Base-by-base conservation (phyloP, 148 eudicot genomes). In the Vaccinium macrocarpon region DNA sequence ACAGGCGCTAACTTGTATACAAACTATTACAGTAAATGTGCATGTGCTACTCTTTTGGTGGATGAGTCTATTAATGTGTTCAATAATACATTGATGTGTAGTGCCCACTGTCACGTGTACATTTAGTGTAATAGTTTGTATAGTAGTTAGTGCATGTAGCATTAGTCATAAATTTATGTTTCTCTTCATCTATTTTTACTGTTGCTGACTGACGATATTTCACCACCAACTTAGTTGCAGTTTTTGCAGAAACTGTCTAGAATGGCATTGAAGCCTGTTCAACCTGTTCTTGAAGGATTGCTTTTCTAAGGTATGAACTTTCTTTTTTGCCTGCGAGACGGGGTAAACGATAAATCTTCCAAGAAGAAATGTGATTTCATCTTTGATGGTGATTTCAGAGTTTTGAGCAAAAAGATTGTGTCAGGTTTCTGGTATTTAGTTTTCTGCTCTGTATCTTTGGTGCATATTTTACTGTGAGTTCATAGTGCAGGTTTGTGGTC, bases 401-500 rank as follows among this genome's bases (percentile, higher is more conserved):
- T 62, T 81, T 14, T 81, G 48, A 50, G 12, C n/a, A 25, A 49
- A 49, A 9, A 23, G 16, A 49, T 70, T 6, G 8, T 8, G 6
- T 12, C 32, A 42, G 29, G 25, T 52, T 53, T 15, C 0, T 21
- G 56, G 50, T 71, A 18, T 23, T 23, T 52, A 84, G 55, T 11
- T 55, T 72, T 81, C 73, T 50, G 71, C 59, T 73, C 74, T 9
- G 75, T 23, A 8, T 85, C 48, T 85, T 81, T 61, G 14, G 32
- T 51, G 79, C 35, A 62, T 61, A 59, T 72, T 35, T 56, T 72
- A 66, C 38, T 64, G 76, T 66, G 35, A 74, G 50, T 56, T 21
- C 72, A 42, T 75, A 55, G 1, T 53, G 29, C 75, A 73, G 74
- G 62, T 85, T 68, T 23, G 32, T 71, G 78, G 83, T 85, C 19